Evolutionary conservation across 495 filamentous ascomycete species (phyloP), one percentile per base, ranked within the genome.

Genomic region (Aspergillus homomorphus): DNA sequence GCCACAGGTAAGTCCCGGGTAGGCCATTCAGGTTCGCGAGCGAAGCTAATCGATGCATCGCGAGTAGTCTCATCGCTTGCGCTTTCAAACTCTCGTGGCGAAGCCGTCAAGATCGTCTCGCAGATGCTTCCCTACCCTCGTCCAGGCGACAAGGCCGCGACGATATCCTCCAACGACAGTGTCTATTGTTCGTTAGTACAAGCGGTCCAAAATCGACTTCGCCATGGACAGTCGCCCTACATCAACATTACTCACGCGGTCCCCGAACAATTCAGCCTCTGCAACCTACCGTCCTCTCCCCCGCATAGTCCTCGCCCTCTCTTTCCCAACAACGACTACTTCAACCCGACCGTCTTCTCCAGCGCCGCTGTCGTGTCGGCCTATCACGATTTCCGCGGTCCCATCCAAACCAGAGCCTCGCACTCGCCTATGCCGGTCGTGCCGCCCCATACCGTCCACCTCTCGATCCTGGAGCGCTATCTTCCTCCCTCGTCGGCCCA

Each of bases 401-500:
- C 69, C 2, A 69, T 78, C 22, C 70, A 73, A 54, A 52, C 69
- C 50, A 77, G 64, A 30, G 57, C 69, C 55, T 69, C 67, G 51
- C 75, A 73, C 23, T 79, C 77, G 19, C 85, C 85, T 8, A 78
- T 82, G 61, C 84, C 84, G 7, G 79, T 88, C 54, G 84, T 89
- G 5, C 80, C 85, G 0, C 87, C 87, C 6, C 78, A 76, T 45
- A 87, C 78, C 44, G 78, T 89, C 22, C 79, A 88, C 53, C 72
- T 89, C 45, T 85, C 87, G 1, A 73, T 89, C 14, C 73, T 90
- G 8, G 87, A 90, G 67, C 84, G 87, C 6, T 90, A 86, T 66
- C 84, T 90, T 6, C 87, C 87, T 50, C 87, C 87, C 15, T 76
- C 82, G 1, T 82, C 83, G 6, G 57, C 64, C 4, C 74, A 83